Conservation (phyloP, 2,329 filamentous ascomycete species). For the Akanthomyces dipterigenus region DNA sequence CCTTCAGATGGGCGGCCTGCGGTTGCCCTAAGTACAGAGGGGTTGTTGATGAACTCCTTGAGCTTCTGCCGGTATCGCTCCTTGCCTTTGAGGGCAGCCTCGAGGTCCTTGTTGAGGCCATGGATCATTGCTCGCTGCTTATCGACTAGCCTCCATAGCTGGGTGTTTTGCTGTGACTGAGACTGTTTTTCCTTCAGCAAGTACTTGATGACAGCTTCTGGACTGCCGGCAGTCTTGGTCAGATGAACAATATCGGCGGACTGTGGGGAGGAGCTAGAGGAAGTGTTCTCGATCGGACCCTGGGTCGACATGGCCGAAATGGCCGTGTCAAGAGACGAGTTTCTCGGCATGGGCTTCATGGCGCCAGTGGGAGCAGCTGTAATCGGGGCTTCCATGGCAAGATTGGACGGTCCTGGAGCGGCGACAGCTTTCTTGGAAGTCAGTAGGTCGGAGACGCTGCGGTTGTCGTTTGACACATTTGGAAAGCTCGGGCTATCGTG, state of each 20-base stretch:
- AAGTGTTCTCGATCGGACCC: conserved; percentile 42
- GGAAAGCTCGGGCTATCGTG: conserved; percentile 20
- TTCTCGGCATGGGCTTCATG: conserved; percentile 50
- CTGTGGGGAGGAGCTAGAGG: conserved; percentile 35
- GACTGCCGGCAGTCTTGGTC: conserved; percentile 77
- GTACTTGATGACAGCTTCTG: conserved; percentile 83
- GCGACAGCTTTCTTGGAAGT: conserved; percentile 28
- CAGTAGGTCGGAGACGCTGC: conserved; percentile 38
- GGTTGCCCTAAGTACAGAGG: conserved; percentile 26
- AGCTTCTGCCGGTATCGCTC: conserved; percentile 87
- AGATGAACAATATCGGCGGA: conserved; percentile 70
- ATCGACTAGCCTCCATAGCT: conserved; percentile 92
- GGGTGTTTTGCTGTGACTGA: conserved; percentile 79
- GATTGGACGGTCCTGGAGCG: conserved; percentile 27
- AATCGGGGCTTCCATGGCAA: conserved; percentile 43
- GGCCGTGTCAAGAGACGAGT: conserved; percentile 88
- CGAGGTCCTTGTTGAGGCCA: conserved; percentile 89
- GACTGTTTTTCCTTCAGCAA: conserved; percentile 88
- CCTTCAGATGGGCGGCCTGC: conserved; percentile 16
- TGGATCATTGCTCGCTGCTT: conserved; percentile 93
- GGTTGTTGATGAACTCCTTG: conserved; percentile 59
- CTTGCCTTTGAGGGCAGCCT: conserved; percentile 86
- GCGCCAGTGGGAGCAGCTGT: conserved; percentile 33
- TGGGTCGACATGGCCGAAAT: conserved; percentile 68
- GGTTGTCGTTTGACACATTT: conserved; percentile 41